Base-by-base conservation (phyloP, 2,329 filamentous ascomycete genomes). In the Trichophaea hybrida region DNA sequence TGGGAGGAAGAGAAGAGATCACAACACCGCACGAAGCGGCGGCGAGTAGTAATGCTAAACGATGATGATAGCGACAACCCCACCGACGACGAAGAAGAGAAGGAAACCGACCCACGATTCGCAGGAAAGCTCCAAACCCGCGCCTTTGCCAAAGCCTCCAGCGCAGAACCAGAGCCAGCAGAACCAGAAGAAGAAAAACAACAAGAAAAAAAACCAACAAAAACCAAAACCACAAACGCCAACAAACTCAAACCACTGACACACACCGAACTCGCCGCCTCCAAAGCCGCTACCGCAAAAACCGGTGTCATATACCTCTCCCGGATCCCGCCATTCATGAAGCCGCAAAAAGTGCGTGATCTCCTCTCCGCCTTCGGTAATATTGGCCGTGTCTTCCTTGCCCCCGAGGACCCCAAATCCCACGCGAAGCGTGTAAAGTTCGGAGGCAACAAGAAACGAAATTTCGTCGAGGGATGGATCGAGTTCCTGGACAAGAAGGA, bases 291-390 rank as follows among this genome's bases (percentile, higher is more conserved):
- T 24, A 77, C 85, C 61, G 81, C 80, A 67, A 85, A 83, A 70
- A 88, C 86, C 0, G 88, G 88, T 64, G 85, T 94, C 10, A 77
- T 93, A 61, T 94, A 93, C 73, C 77, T 94, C 63, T 91, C 86
- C 4, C 82, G 88, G 61, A 81, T 93, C 64, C 88, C 88, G 3
- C 88, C 88, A 0, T 94, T 90, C 72, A 93, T 94, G 86, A 90
- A 89, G 69, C 86, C 87, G 5, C 75, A 77, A 55, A 90, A 90
- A 69, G 76, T 93, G 44, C 82, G 85, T 65, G 82, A 83, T 15
- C 81, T 89, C 12, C 80, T 93, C 57, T 78, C 83, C 62, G 84
- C 83, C 7, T 88, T 88, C 72, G 88, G 88, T 61, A 76, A 77
- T 43, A 80, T 91, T 69, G 86, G 86, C 68, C 83, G 86, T 67